These are phyloP conservation scores for Volvariella surrecta DNA, from an alignment of 1,284 basidiomycete genomes.

Conservation along the genomic window DNA sequence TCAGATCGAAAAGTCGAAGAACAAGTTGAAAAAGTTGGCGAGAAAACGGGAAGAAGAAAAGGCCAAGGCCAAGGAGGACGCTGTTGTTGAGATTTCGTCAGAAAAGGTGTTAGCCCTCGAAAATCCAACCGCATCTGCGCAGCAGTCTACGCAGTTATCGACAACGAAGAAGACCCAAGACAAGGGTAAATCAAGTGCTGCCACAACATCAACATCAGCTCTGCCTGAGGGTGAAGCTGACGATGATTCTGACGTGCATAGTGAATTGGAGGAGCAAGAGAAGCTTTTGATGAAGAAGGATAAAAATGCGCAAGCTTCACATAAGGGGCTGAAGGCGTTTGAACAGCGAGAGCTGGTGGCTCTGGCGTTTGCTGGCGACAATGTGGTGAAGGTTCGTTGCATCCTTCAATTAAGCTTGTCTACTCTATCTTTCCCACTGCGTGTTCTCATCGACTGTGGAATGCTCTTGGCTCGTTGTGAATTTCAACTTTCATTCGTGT, in stretches of 20 bases:
- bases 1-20: conserved; percentile 54
- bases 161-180: conserved; percentile 12
- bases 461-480: too few relatives aligned
- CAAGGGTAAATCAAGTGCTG: neutral
- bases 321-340: conserved; percentile 50
- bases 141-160: conserved; percentile 11
- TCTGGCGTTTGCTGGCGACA: conserved; percentile 92
- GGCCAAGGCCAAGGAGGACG: conserved; percentile 60
- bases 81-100: conserved; percentile 66
- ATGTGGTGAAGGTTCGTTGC: conserved; percentile 73
- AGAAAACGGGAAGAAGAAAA: conserved; percentile 46
- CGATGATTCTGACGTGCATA: conserved; percentile 48
- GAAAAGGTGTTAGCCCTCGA: conserved; percentile 39
- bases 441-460: too few relatives aligned
- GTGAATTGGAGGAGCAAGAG: conserved; percentile 65
- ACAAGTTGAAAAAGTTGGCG: conserved; percentile 61
- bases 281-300: conserved; percentile 32
- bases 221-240: conserved; percentile 21
- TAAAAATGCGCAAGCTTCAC: conserved; percentile 26
- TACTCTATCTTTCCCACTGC: neutral
- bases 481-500: too few relatives aligned
- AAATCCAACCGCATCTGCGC: conserved; percentile 8
- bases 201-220: neutral
- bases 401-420: conserved; percentile 3
- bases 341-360: conserved; percentile 88